Percentiles rank a stretch among this genome's conserved stretches.
phyloP scores from a whole-genome alignment of 148 eudicot genomes.

The Rhododendron griersonianum region DNA sequence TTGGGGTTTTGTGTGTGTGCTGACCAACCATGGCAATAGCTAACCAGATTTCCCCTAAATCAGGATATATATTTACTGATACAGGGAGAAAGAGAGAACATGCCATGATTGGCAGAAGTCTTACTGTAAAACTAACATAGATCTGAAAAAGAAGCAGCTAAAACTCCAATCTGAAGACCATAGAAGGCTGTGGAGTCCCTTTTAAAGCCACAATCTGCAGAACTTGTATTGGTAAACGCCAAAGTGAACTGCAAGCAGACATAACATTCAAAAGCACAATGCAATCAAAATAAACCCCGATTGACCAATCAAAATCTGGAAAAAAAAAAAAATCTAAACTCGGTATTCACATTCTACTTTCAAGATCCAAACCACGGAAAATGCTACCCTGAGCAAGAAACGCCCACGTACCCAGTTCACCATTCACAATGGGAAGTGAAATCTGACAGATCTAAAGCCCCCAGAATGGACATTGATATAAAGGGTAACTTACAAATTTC shows the following conservation, averaged over 20 bases:
- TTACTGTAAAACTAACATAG: not conserved
- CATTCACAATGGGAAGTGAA: not conserved
- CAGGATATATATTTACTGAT: not conserved
- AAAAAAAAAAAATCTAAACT: not conserved
- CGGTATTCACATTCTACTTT: not conserved
- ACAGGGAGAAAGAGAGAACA: not conserved
- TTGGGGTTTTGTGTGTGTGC: not conserved
- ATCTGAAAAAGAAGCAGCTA: not conserved
- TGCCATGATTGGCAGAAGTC: not conserved
- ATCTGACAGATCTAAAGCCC: constrained; percentile 5
- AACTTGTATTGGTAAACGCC: not conserved
- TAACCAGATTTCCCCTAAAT: not conserved
- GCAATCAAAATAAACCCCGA: not conserved
- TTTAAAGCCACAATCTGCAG: constrained; percentile 1
- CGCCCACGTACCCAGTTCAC: constrained; percentile 5
- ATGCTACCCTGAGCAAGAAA: not conserved
- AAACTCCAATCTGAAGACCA: not conserved
- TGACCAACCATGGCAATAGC: not conserved
- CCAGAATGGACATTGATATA: constrained; percentile 3
- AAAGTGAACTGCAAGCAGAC: constrained; percentile 3
- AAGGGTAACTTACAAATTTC: not conserved
- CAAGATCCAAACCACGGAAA: constrained; percentile 10
- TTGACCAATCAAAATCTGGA: not conserved
- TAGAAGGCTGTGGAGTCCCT: not conserved
- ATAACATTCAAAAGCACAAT: not conserved